Evolutionary conservation across 2,329 filamentous ascomycete species (phyloP), one percentile per base, ranked within the genome.

Genomic region (Cercospora sp.): DNA sequence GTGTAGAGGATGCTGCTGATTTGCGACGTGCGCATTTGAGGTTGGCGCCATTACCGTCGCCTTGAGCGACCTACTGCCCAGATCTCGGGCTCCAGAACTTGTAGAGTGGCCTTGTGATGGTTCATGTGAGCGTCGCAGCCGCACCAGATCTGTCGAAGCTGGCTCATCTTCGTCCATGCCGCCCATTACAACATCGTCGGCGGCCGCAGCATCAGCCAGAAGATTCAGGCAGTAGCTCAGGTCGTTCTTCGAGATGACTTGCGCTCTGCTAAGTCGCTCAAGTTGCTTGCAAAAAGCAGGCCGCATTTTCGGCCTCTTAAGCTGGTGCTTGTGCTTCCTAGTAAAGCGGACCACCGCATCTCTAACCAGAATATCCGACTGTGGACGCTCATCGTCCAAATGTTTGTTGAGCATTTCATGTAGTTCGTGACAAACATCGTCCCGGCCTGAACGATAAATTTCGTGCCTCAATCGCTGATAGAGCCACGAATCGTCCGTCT

Each of bases 261-360:
- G 26, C 21, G 37, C 45, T 30, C 37, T 65, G 21, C 66, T 57
- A 3, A 82, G 70, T 43, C 80, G 76, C 9, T 73, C 67, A 10
- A 79, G 59, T 66, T 81, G 82, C 18, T 68, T 68, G 3, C 71
- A 62, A 49, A 80, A 80, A 24, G 77, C 75, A 2, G 67, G 34
- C 12, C 67, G 67, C 51, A 79, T 72, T 0, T 67, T 61, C 3
- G 73, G 70, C 24, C 75, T 57, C 43, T 66, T 66, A 18, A 81
- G 66, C 66, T 72, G 70, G 0, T 45, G 51, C 10, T 66, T 65
- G 24, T 77, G 69, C 34, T 71, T 69, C n/a, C 74, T 72, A 3
- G 74, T 71, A 49, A 84, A 83, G 1, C 82, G 77, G 7, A 83
- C 71, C 0, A 83, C 43, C 1, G 79, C 77, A 30, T 82, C 80